Evolutionary conservation across 768 basidiomycete species (phyloP).

Genomic region (Hypsizygus marmoreus): DNA sequence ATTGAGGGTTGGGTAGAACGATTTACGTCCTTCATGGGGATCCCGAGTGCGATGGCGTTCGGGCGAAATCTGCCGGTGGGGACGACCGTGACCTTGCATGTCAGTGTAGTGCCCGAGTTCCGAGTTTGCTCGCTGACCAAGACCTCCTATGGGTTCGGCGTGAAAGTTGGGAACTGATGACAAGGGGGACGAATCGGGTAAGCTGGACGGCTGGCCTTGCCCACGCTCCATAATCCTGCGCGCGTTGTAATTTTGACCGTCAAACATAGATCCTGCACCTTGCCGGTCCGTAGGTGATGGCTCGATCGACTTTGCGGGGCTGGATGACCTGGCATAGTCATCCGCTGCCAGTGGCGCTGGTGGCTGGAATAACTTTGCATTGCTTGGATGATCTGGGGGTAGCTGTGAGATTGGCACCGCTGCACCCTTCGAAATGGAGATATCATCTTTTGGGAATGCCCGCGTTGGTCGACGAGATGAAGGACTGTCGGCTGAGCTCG

Average conservation of each 20-base stretch:
- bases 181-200: conserved; percentile 59
- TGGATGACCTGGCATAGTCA: conserved; percentile 44
- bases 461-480: conserved; percentile 40
- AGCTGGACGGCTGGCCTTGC: conserved; percentile 49
- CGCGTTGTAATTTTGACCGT: conserved; percentile 38
- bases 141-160: conserved; percentile 28
- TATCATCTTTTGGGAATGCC: conserved; percentile 60
- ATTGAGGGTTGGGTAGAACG: conserved; percentile 62
- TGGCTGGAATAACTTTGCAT: conserved; percentile 64
- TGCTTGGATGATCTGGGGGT: conserved; percentile 51
- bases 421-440: conserved; percentile 46
- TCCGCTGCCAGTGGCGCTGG: conserved; percentile 36
- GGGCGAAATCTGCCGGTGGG: conserved; percentile 49
- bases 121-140: conserved; percentile 68
- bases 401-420: conserved; percentile 61
- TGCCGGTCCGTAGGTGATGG: conserved; percentile 48
- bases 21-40: conserved; percentile 54
- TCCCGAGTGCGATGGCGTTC: conserved; percentile 57
- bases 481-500: conserved; percentile 41
- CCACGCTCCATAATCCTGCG: conserved; percentile 43
- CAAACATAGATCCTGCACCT: conserved; percentile 28
- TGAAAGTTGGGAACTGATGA: conserved; percentile 57
- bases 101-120: conserved; percentile 83
- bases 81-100: conserved; percentile 42
- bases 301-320: conserved; percentile 57